A percentile compares a stretch with the other conserved stretches of the same genome.
Evolutionary conservation across 164 flowering plant species (phyloP).

Genomic region (Tinospora cordifolia): DNA sequence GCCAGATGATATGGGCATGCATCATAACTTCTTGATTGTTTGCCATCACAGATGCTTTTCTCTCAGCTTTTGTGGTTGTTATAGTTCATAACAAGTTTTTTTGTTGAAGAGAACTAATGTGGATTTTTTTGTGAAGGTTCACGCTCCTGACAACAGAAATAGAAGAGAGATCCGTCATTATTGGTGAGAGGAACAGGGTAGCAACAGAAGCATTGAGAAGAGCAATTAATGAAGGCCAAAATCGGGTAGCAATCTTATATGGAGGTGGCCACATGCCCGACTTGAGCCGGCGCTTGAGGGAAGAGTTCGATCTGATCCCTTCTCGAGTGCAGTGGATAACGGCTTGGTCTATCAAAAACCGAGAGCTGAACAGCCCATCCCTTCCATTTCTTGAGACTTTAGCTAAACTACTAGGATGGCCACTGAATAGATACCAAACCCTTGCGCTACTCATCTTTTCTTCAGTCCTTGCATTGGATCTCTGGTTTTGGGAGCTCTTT

Average conservation of each 20-base stretch:
- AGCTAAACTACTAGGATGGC: slow-evolving; percentile 83
- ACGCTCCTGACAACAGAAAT: slow-evolving; percentile 57
- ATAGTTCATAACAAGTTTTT: neutral
- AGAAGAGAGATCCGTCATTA: slow-evolving; percentile 81
- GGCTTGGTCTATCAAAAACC: slow-evolving; percentile 86
- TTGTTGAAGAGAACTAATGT: neutral
- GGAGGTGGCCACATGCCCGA: slow-evolving; percentile 99
- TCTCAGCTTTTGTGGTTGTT: neutral
- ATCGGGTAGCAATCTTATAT: slow-evolving; percentile 70
- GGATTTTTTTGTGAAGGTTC: slow-evolving; percentile 42
- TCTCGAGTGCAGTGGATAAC: slow-evolving; percentile 72
- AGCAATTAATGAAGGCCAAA: slow-evolving; percentile 63
- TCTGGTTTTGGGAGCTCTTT: slow-evolving; percentile 95
- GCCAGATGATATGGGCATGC: too few relatives aligned
- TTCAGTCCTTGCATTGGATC: slow-evolving; percentile 76
- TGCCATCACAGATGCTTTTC: neutral
- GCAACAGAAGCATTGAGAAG: slow-evolving; percentile 59
- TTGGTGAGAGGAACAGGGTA: slow-evolving; percentile 88
- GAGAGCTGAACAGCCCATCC: slow-evolving; percentile 39
- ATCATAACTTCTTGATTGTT: neutral
- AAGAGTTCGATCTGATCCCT: slow-evolving; percentile 74
- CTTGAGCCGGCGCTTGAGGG: slow-evolving; percentile 72
- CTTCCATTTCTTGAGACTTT: slow-evolving; percentile 57
- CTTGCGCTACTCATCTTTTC: slow-evolving; percentile 75
- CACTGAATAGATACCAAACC: slow-evolving; percentile 83